phyloP scores from a whole-genome alignment of 805 yeast species.

The Sungouiozyma ichnusensis region DNA sequence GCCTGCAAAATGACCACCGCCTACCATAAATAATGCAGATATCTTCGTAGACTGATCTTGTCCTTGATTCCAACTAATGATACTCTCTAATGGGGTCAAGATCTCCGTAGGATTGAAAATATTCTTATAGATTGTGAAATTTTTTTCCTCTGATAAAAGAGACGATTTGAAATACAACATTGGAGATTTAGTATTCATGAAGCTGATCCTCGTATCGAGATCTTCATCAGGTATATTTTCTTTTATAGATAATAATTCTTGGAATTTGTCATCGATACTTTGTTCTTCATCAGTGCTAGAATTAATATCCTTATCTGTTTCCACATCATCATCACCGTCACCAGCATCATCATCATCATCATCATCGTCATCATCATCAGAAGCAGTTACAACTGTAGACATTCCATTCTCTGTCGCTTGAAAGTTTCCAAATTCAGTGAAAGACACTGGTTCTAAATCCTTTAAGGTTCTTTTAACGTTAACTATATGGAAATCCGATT shows the following conservation, averaged over 20 bases:
- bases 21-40: conserved; percentile 84
- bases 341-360: conserved; percentile 32
- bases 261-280: not conserved
- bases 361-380: conserved; percentile 48
- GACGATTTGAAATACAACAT: conserved; percentile 46
- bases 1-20: conserved; percentile 98
- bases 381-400: not conserved
- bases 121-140: conserved; percentile 57
- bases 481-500: conserved; percentile 46
- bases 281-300: not conserved
- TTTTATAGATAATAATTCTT: not conserved
- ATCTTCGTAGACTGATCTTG: conserved; percentile 24
- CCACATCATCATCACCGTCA: conserved; percentile 20
- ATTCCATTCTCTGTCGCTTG: conserved; percentile 3
- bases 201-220: conserved; percentile 31
- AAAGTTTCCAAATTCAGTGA: conserved; percentile 47
- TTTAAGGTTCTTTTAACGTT: conserved; percentile 46
- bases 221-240: conserved; percentile 17
- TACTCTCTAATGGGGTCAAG: conserved; percentile 38
- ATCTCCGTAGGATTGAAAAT: conserved; percentile 39
- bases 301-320: conserved; percentile 31
- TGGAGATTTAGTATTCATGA: conserved; percentile 62
- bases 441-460: conserved; percentile 38
- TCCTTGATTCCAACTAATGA: conserved; percentile 32
- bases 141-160: conserved; percentile 25